phyloP scores from a whole-genome alignment of 1,284 basidiomycete genomes.

The Athelia sp. region DNA sequence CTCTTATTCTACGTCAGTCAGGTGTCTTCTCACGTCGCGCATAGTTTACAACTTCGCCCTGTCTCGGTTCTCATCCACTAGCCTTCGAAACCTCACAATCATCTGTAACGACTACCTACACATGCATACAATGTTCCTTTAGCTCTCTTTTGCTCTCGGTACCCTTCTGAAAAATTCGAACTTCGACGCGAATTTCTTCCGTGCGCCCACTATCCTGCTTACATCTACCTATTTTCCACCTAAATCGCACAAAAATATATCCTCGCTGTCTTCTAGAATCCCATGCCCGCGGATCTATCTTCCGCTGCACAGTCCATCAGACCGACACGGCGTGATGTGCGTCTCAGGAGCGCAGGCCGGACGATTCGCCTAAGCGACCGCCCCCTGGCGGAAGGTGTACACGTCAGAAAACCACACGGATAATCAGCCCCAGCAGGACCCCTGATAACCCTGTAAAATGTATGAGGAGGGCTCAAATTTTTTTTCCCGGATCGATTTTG shows the following conservation, averaged over 20 bases:
- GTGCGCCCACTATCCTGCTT: no score
- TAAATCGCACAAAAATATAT: slow-evolving; percentile 1
- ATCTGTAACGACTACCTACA: slow-evolving; percentile 68
- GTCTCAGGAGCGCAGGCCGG: no score
- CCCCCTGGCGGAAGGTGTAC: no score
- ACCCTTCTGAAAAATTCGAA: slow-evolving; percentile 21
- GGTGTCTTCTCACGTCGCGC: slow-evolving; percentile 1
- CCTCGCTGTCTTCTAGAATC: neutral
- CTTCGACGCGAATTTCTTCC: slow-evolving; percentile 9
- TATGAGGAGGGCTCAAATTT: no score
- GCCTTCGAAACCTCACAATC: slow-evolving; percentile 24
- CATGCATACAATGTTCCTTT: slow-evolving; percentile 24
- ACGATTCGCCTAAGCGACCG: no score
- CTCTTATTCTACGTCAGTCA: neutral
- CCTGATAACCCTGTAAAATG: no score
- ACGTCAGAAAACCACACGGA: no score
- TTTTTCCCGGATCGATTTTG: no score
- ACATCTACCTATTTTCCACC: slow-evolving; percentile 9
- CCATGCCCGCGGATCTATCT: no score
- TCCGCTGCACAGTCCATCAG: no score
- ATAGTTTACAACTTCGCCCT: neutral
- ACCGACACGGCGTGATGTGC: no score
- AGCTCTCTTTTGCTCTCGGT: slow-evolving; percentile 21
- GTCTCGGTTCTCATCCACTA: neutral
- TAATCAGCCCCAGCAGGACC: no score